Percentiles rank a stretch among this genome's conserved stretches.
These are phyloP conservation scores for Naganishia vaughanmartiniae DNA, from an alignment of 768 basidiomycete species.

Conservation along the genomic window DNA sequence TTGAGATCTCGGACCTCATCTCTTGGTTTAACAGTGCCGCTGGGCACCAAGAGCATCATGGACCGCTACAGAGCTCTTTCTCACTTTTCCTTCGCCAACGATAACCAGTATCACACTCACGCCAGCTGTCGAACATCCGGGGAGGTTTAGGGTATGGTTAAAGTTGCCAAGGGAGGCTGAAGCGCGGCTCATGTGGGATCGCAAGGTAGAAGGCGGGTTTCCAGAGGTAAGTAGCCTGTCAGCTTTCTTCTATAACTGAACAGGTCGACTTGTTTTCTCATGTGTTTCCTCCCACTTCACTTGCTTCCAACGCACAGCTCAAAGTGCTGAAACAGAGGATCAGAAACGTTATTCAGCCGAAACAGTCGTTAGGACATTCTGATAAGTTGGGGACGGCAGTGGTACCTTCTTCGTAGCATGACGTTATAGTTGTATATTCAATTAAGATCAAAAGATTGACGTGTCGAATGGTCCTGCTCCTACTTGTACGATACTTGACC, in stretches of 20 bases:
- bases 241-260: background rate
- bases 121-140: constrained; percentile 78
- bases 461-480: too few species aligned
- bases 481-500: too few species aligned
- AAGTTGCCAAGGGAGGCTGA: constrained; percentile 40
- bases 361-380: constrained; percentile 80
- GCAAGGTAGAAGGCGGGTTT: constrained; percentile 86
- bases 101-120: constrained; percentile 68
- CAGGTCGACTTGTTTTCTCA: background rate
- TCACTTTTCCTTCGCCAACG: constrained; percentile 81
- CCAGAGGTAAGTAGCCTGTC: constrained; percentile 71
- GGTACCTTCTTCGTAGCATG: background rate
- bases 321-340: constrained; percentile 77
- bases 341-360: constrained; percentile 77
- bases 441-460: background rate
- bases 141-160: constrained; percentile 89
- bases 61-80: constrained; percentile 85
- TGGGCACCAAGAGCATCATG: constrained; percentile 88
- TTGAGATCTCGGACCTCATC: background rate
- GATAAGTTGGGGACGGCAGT: constrained; percentile 53
- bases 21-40: background rate
- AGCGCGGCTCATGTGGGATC: constrained; percentile 66
- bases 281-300: background rate
- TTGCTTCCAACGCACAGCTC: constrained; percentile 28
- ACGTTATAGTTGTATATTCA: background rate